Evolutionary conservation across 805 yeast species (phyloP).

Genomic region (Candida awuae): DNA sequence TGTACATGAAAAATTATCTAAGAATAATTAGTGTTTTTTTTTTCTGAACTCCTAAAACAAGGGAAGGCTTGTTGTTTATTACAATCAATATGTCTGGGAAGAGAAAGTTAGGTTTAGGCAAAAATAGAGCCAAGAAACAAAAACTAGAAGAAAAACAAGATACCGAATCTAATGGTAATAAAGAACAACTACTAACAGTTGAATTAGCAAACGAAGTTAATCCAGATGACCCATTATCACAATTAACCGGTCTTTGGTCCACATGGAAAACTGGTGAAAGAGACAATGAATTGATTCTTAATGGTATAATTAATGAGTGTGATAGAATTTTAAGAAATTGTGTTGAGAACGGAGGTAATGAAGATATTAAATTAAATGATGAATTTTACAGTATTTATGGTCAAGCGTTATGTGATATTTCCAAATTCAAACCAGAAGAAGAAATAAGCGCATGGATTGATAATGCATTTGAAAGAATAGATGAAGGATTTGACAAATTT

Average conservation of each 20-base stretch:
- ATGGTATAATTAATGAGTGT: constrained; percentile 90
- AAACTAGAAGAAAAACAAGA: constrained; percentile 45
- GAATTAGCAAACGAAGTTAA: constrained; percentile 65
- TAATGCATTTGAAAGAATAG: constrained; percentile 65
- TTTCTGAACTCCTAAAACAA: too few species aligned
- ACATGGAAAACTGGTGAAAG: constrained; percentile 50
- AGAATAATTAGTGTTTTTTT: too few species aligned
- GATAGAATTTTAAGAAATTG: constrained; percentile 61
- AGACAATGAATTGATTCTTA: constrained; percentile 56
- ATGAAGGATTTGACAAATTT: constrained; percentile 45
- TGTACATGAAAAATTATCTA: too few species aligned
- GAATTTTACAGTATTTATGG: constrained; percentile 71
- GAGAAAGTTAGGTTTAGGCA: constrained; percentile 60
- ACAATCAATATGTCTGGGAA: constrained; percentile 31
- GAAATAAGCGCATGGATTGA: constrained; percentile 39
- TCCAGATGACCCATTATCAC: constrained; percentile 72
- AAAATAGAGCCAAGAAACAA: constrained; percentile 37
- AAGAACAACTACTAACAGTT: constrained; percentile 40
- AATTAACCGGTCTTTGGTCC: constrained; percentile 63
- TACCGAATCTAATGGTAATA: constrained; percentile 14
- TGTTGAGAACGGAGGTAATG: constrained; percentile 24
- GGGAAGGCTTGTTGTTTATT: too few species aligned
- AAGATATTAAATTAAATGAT: constrained; percentile 32
- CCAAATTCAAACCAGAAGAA: constrained; percentile 37
- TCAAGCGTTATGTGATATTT: constrained; percentile 56